Evolutionary conservation across 164 flowering plant species (phyloP), one percentile per base, ranked within the genome.

Genomic region (Kalanchoe fedtschenkoi): DNA sequence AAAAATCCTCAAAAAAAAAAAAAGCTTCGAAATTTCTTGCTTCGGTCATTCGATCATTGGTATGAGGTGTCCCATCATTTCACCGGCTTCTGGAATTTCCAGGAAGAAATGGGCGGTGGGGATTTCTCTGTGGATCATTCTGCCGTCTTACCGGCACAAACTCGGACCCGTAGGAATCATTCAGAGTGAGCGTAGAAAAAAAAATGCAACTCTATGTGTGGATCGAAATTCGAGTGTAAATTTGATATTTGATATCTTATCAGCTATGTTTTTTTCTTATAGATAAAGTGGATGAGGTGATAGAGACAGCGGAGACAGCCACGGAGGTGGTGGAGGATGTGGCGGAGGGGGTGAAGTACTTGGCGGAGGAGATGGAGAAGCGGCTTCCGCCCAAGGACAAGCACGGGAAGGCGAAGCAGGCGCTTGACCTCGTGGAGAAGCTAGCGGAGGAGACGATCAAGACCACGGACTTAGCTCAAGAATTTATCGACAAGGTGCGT

Each of bases 21-120:
- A n/a, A n/a, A n/a, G n/a, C n/a, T n/a, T n/a, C n/a, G n/a, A n/a
- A n/a, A n/a, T n/a, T n/a, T n/a, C n/a, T n/a, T n/a, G n/a, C n/a
- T n/a, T n/a, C n/a, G n/a, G n/a, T n/a, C n/a, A 5, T 42, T 42
- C 6, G 2, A 21, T 42, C n/a, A 10, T 5, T 6, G 7, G 5
- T 7, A 19, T 7, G 7, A 5, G 2, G 21, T 24, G 7, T 1
- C 14, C 2, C 26, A 4, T 19, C 28, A 24, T 10, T 8, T 9
- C 30, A 37, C 6, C 1, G 39, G 9, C 39, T 37, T 37, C 11
- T 37, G 39, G 14, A 37, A 8, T 51, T 51, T 51, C 32, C 32
- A 51, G 56, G 56, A 51, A 51, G 6, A 51, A 51, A 51, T 51
- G 56, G 56, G 56, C 8, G 11, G 56, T 51, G 32, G 56, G 56